A percentile compares a stretch with the other conserved stretches of the same genome.
phyloP scores from a whole-genome alignment of 2,329 filamentous ascomycete species.

The Verticillium klebahnii region DNA sequence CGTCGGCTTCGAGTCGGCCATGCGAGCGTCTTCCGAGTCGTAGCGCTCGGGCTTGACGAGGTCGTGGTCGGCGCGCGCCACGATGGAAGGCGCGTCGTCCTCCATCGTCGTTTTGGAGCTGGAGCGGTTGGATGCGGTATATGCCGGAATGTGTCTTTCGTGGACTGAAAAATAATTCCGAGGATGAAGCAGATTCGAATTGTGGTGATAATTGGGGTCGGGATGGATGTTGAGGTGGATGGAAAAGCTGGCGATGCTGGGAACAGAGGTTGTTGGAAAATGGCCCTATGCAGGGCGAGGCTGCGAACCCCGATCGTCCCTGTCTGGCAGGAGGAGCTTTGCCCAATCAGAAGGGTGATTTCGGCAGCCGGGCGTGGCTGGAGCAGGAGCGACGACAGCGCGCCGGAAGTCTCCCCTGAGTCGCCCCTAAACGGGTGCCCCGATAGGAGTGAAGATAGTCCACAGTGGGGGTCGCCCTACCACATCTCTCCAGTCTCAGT shows the following conservation, averaged over 20 bases:
- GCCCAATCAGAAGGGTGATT: neutral
- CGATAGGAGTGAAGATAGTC: neutral
- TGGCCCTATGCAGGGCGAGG: neutral
- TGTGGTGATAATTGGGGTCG: no score
- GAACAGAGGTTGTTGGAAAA: neutral
- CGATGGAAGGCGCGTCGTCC: slow-evolving; percentile 14
- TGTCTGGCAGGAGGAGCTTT: neutral
- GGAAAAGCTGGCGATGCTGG: neutral
- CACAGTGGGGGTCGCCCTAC: neutral
- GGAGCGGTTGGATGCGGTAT: neutral
- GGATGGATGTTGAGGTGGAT: slow-evolving; percentile 2
- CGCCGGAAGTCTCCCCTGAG: neutral
- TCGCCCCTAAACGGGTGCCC: neutral
- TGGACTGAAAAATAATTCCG: no score
- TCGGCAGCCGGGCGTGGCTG: neutral
- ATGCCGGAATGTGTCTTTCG: no score
- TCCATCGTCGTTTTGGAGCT: slow-evolving; percentile 18
- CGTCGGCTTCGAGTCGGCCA: slow-evolving; percentile 41
- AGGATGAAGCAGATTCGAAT: no score
- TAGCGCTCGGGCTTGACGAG: slow-evolving; percentile 37
- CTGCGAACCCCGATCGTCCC: neutral
- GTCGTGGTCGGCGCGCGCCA: slow-evolving; percentile 19
- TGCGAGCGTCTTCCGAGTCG: slow-evolving; percentile 24
- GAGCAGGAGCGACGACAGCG: neutral
- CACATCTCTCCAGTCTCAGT: neutral